Evolutionary conservation across 2,329 filamentous ascomycete species (phyloP).

Genomic region (Phaeophleospora eucalypticola): DNA sequence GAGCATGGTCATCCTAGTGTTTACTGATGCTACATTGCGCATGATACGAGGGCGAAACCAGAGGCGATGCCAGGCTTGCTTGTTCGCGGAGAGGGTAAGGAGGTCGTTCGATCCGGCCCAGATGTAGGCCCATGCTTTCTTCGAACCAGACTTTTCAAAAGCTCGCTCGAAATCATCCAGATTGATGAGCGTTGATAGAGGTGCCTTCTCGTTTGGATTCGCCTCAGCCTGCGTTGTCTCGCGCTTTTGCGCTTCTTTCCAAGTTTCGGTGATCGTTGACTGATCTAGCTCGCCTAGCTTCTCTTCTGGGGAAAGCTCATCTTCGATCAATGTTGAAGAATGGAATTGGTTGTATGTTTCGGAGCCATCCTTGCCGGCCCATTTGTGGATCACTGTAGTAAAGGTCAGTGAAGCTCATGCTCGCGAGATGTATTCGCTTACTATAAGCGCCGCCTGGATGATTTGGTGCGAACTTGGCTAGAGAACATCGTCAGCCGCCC

Average conservation of each 20-base stretch:
- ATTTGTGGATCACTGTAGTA: constrained; percentile 43
- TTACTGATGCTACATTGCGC: constrained; percentile 38
- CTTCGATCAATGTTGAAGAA: constrained; percentile 40
- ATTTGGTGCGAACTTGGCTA: constrained; percentile 56
- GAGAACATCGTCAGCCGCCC: constrained; percentile 48
- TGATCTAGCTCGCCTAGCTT: constrained; percentile 37
- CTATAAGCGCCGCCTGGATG: constrained; percentile 57
- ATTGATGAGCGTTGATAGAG: constrained; percentile 45
- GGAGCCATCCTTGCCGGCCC: constrained; percentile 54
- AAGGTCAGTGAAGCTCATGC: neutral
- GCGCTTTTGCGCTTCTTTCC: constrained; percentile 29
- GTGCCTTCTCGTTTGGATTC: constrained; percentile 38
- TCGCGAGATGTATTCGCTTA: constrained; percentile 28
- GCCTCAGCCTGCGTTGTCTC: constrained; percentile 14
- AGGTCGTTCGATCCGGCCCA: constrained; percentile 49
- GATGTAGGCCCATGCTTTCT: constrained; percentile 44
- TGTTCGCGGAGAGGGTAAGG: constrained; percentile 44
- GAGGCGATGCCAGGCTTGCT: constrained; percentile 40
- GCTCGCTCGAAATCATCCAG: constrained; percentile 45
- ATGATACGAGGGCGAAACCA: constrained; percentile 47
- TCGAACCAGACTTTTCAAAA: constrained; percentile 34
- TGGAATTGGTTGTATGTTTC: constrained; percentile 53
- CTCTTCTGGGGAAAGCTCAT: constrained; percentile 40
- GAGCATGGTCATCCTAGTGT: constrained; percentile 33
- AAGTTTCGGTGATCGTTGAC: constrained; percentile 29